A percentile compares a stretch with the other conserved stretches of the same genome.
Conservation (phyloP, 2,329 filamentous ascomycete genomes). For the Aspergillus pseudotamarii region DNA sequence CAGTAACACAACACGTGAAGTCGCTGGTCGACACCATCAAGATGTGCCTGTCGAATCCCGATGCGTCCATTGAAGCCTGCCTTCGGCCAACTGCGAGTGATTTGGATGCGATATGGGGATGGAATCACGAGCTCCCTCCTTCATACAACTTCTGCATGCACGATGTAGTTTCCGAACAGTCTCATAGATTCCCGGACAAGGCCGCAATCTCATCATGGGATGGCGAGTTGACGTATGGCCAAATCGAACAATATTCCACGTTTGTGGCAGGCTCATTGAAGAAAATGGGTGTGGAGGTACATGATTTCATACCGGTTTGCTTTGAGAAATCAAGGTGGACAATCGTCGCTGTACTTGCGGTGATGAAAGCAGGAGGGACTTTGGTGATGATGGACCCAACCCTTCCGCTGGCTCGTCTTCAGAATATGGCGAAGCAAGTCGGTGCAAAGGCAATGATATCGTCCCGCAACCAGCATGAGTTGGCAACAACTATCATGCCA, state of each 20-base stretch:
- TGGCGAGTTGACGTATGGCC: constrained; percentile 32
- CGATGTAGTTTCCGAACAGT: constrained; percentile 44
- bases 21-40: constrained; percentile 47
- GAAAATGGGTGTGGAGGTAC: constrained; percentile 31
- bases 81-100: constrained; percentile 41
- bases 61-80: constrained; percentile 33
- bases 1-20: constrained; percentile 47
- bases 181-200: constrained; percentile 27
- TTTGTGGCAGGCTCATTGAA: constrained; percentile 29
- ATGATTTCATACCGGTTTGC: constrained; percentile 34
- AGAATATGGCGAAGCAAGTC: constrained; percentile 36
- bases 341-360: constrained; percentile 34
- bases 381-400: constrained; percentile 38
- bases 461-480: constrained; percentile 31
- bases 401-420: constrained; percentile 35
- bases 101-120: constrained; percentile 50
- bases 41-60: constrained; percentile 34
- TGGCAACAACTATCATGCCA: constrained; percentile 37
- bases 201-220: constrained; percentile 37
- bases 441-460: constrained; percentile 32
- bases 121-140: constrained; percentile 51
- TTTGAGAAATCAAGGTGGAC: constrained; percentile 41
- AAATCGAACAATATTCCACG: constrained; percentile 40
- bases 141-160: constrained; percentile 51
- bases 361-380: constrained; percentile 37